A percentile compares a stretch with the other conserved stretches of the same genome.
These are phyloP conservation scores for Akanthomyces uredinophilus DNA, from an alignment of 2,329 filamentous ascomycete genomes.

Conservation along the genomic window DNA sequence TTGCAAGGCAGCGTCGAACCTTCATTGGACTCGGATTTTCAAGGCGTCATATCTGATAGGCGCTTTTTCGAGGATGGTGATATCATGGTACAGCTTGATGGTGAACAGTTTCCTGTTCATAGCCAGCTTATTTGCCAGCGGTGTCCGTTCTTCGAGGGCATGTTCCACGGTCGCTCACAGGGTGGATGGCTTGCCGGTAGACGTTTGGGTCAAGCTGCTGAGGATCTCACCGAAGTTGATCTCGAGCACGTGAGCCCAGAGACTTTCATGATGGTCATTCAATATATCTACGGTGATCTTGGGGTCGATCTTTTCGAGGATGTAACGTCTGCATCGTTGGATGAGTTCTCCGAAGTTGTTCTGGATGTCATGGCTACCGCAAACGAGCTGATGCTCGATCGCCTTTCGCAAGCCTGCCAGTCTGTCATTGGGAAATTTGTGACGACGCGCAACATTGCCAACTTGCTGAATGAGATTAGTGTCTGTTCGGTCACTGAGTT, in stretches of 20 bases:
- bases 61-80: conserved; percentile 76
- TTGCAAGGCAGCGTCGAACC: conserved; percentile 63
- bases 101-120: conserved; percentile 67
- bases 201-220: conserved; percentile 37
- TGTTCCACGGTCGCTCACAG: conserved; percentile 82
- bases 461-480: conserved; percentile 78
- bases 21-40: conserved; percentile 65
- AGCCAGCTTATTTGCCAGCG: conserved; percentile 74
- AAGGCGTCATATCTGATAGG: conserved; percentile 60
- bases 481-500: conserved; percentile 79
- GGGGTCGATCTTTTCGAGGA: conserved; percentile 78
- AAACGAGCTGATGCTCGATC: conserved; percentile 92
- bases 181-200: conserved; percentile 79
- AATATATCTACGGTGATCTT: conserved; percentile 77
- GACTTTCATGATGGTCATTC: conserved; percentile 73
- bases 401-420: conserved; percentile 86
- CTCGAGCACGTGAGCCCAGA: conserved; percentile 71
- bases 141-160: conserved; percentile 85
- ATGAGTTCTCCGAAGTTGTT: conserved; percentile 83
- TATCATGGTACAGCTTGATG: conserved; percentile 71
- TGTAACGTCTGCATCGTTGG: conserved; percentile 63
- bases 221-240: conserved; percentile 62
- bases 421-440: conserved; percentile 76
- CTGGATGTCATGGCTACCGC: conserved; percentile 86
- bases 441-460: conserved; percentile 79